Percentiles rank a stretch among this genome's conserved stretches.
Conservation (phyloP, 345 rosid species). For the Eucalyptus regnans region DNA sequence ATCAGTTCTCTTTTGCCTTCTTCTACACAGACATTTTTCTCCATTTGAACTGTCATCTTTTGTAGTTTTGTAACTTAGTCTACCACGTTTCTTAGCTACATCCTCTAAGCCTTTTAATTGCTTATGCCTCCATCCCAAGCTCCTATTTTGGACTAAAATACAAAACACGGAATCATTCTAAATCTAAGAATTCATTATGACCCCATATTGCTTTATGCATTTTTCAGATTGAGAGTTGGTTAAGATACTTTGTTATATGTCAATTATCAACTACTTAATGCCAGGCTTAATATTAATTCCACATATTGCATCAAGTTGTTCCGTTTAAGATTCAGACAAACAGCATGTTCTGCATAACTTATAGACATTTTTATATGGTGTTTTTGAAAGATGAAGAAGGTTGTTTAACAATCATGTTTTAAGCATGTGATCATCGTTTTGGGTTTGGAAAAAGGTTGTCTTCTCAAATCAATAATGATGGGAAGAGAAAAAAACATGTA, state of each 20-base stretch:
- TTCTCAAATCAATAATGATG: background rate
- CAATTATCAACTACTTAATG: background rate
- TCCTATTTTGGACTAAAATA: background rate
- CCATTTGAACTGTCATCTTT: background rate
- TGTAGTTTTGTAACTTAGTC: background rate
- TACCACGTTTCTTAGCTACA: background rate
- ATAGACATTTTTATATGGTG: background rate
- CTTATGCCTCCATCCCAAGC: background rate
- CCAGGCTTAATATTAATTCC: background rate
- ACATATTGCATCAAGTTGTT: background rate
- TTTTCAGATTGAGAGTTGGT: background rate
- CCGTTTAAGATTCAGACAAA: background rate
- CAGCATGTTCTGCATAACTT: background rate
- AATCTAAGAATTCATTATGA: background rate
- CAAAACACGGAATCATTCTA: background rate
- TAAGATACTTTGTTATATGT: background rate
- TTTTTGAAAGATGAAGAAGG: background rate
- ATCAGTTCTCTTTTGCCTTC: background rate
- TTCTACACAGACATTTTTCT: background rate
- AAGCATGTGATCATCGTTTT: background rate
- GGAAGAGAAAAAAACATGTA: background rate
- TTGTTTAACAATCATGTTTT: background rate
- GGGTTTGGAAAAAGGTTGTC: background rate
- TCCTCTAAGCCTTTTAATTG: background rate
- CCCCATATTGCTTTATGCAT: background rate